phyloP scores from a whole-genome alignment of 805 yeast genomes.

The Zygosaccharomyces gambellarensis region DNA sequence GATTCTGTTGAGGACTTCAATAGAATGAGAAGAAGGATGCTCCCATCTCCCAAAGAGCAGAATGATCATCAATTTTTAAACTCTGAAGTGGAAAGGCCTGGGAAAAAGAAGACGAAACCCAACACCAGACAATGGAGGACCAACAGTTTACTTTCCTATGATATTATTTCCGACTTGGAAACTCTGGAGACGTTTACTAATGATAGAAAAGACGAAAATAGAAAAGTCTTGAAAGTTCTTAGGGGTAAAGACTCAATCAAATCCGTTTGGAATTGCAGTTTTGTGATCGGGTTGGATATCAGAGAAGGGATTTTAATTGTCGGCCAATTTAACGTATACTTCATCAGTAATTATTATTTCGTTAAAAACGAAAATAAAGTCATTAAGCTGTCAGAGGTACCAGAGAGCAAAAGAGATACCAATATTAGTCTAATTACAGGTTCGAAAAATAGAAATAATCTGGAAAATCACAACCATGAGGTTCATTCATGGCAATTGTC shows the following conservation, averaged over 20 bases:
- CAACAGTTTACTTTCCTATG: constrained; percentile 37
- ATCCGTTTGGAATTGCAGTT: constrained; percentile 71
- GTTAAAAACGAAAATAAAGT: constrained; percentile 46
- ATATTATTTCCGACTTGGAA: constrained; percentile 41
- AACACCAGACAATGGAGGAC: constrained; percentile 13
- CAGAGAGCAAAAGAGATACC: constrained; percentile 57
- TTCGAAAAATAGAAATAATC: constrained; percentile 16
- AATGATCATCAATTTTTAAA: background rate
- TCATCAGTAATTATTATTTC: constrained; percentile 63
- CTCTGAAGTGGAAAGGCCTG: background rate
- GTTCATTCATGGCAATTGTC: constrained; percentile 57
- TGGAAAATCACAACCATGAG: constrained; percentile 35
- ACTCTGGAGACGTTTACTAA: constrained; percentile 28
- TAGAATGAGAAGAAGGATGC: constrained; percentile 58
- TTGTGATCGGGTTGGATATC: constrained; percentile 71
- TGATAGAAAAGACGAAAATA: constrained; percentile 59
- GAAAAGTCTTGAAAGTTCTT: constrained; percentile 67
- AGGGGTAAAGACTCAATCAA: constrained; percentile 65
- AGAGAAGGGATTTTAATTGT: constrained; percentile 69
- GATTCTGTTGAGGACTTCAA: constrained; percentile 69
- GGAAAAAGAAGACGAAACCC: background rate
- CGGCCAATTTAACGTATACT: constrained; percentile 60
- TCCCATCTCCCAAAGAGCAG: constrained; percentile 39
- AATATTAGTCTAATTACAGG: constrained; percentile 61
- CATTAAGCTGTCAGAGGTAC: constrained; percentile 62